Base-by-base conservation (phyloP, 1,139 yeast species). In the Wickerhamiella infanticola region DNA sequence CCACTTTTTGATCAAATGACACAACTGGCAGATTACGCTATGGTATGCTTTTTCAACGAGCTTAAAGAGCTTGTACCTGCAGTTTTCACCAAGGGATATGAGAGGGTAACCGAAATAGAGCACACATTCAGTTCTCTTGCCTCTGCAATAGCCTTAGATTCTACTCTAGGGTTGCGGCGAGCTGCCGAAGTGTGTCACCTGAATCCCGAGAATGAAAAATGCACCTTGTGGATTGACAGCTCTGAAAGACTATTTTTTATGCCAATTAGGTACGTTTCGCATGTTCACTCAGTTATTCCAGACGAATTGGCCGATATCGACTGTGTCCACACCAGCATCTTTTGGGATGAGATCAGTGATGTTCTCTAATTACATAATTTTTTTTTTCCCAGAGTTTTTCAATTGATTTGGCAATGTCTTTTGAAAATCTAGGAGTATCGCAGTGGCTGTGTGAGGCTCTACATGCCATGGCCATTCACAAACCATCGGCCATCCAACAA, bases 391-490 rank as follows among this genome's bases (percentile, higher is more conserved):
- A 7, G 9, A 7, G 7, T 29, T 7, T 7, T 7, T 11, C 33
- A 35, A 3, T 9, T 9, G 13, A 35, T 9, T 9, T 9, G 13
- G 2, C 7, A 4, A 38, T 39, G 41, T 18, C 65, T 5, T 86
- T 86, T 58, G 68, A 72, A 50, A 70, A 70, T 8, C 59, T 88
- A 33, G 97, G 97, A 0, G 75, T 85, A 4, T 74, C 95, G 38
- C 77, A 72, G 61, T 88, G 98, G 96, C 76, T 93, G 27, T 70
- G 72, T 35, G 96, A 90, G 55, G 74, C 96, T 0, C 72, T 90
- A 4, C 64, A 67, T 0, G 77, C 94, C 24, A 85, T 90, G 93
- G 79, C 80, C 51, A 90, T 90, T 44, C 68, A 72, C 38, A 70
- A 73, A 5, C 98, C 99, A 1, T 84, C 97, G 0, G 75, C 78